Base-by-base conservation (phyloP, 768 basidiomycete genomes). In the Mycena olivaceomarginata region DNA sequence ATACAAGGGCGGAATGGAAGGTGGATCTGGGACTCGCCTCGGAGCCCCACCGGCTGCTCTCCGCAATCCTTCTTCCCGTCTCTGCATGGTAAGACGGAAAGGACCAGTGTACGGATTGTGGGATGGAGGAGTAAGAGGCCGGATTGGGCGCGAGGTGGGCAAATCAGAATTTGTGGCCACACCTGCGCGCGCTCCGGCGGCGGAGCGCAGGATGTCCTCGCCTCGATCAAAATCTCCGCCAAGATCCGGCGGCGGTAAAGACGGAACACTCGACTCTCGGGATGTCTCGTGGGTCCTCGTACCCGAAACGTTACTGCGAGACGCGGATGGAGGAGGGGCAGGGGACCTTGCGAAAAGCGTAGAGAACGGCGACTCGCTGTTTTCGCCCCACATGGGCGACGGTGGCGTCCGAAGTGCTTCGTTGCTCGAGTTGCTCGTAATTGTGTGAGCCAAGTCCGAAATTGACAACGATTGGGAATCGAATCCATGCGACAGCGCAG, bases 71-170 rank as follows among this genome's bases (percentile, higher is more conserved):
- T 82, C 73, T 77, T 77, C 66, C 75, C 80, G 73, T 48, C 88
- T 84, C 70, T 88, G 87, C 74, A 92, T 83, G 2, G 91, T 90
- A 66, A 88, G 88, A 39, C 90, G 82, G 83, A 91, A 91, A 1
- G 89, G 88, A 5, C 91, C 90, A 59, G 89, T 87, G 11, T 85
- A 85, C 77, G 88, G 89, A 2, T 84, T 81, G 15, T 85, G 84
- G 77, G 71, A 74, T 11, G 80, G 62, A n/a, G 78, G 63, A 22
- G 70, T 25, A 7, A 77, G n/a, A 60, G 81, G 56, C 64, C 77
- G 75, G 16, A 48, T 51, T 25, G 76, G 7, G 77, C 31, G 20
- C 16, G 51, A 57, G 59, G 67, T 46, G n/a, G 63, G 68, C 4
- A 63, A 46, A 43, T 64, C 68, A 18, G 72, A 59, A 40, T 12